Evolutionary conservation across 2,329 filamentous ascomycete species (phyloP), one percentile per base, ranked within the genome.

Genomic region (Lasiodiplodia gonubiensis): DNA sequence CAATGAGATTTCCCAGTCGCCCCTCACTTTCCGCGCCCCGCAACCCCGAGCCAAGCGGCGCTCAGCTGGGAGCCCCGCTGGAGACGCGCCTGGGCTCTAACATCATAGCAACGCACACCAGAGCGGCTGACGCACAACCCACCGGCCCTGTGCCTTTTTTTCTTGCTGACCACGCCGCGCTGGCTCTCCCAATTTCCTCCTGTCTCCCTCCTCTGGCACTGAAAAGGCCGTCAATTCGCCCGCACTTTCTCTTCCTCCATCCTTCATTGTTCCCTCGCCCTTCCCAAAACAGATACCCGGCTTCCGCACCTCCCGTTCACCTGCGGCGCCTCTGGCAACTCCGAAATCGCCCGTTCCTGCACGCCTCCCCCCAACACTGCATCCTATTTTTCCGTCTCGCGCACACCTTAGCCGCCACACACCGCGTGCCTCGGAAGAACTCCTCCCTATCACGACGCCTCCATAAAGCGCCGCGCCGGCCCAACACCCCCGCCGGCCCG

Each of bases 111-210:
- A 39, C 55, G 55, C 55, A 59, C 30, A 37, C 35, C 54, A 59
- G 25, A 46, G 55, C 39, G 57, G 57, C 57, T 61, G 57, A 61
- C 57, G 57, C 57, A 61, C 57, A 49, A 61, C 25, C 57, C 57
- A 61, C 57, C 25, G 39, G 57, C 57, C 57, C 57, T 61, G 57
- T 59, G 57, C 57, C 57, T 61, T 61, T 61, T 59, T 60, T 33
- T 59, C 52, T 61, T 61, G 57, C 57, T 18, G 23, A 33, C 39
- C 39, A 61, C 57, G 57, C 57, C 23, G 57, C 23, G 39, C 23
- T 61, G 57, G 57, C 39, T 61, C 57, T 61, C 57, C 57, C 57
- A 61, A 61, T 61, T 49, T 61, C 57, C 57, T 61, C 57, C 57
- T 61, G 57, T 61, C 57, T 49, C 57, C 39, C 12, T 48, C 57